A percentile compares a stretch with the other conserved stretches of the same genome.
phyloP scores from a whole-genome alignment of 169 alveolate genomes.

The Cryptosporidium ubiquitum region DNA sequence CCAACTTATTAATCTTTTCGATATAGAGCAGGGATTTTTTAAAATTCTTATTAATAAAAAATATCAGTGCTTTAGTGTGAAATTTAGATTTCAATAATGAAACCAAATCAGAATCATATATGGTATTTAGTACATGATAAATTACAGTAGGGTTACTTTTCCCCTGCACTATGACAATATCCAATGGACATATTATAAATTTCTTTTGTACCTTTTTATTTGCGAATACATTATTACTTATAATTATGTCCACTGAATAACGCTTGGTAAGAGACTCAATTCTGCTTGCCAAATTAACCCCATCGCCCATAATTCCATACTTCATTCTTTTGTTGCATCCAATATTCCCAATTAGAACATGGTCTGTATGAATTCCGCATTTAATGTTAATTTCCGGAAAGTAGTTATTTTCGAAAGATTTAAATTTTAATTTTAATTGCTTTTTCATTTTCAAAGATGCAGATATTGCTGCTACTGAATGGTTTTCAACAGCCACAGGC shows the following conservation, averaged over 20 bases:
- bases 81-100: constrained; percentile 26
- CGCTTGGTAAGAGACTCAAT: constrained; percentile 63
- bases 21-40: constrained; percentile 5
- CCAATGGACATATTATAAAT: constrained; percentile 61
- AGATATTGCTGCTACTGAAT: constrained; percentile 34
- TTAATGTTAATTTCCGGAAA: constrained; percentile 30
- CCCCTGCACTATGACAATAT: constrained; percentile 53
- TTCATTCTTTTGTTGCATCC: constrained; percentile 73
- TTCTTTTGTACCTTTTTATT: background rate
- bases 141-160: constrained; percentile 60
- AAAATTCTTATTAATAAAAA: constrained; percentile 37
- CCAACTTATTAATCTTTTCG: constrained; percentile 16
- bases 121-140: constrained; percentile 41
- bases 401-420: background rate
- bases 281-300: constrained; percentile 74
- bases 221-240: constrained; percentile 36
- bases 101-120: background rate
- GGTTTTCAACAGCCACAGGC: constrained; percentile 60
- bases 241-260: constrained; percentile 47
- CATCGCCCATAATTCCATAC: constrained; percentile 75
- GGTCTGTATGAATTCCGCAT: constrained; percentile 69
- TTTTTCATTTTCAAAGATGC: constrained; percentile 66
- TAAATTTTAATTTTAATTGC: constrained; percentile 8
- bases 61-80: constrained; percentile 51
- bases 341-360: constrained; percentile 68